phyloP scores from a whole-genome alignment of 1,284 basidiomycete genomes.

The Rhizoctonia solani region DNA sequence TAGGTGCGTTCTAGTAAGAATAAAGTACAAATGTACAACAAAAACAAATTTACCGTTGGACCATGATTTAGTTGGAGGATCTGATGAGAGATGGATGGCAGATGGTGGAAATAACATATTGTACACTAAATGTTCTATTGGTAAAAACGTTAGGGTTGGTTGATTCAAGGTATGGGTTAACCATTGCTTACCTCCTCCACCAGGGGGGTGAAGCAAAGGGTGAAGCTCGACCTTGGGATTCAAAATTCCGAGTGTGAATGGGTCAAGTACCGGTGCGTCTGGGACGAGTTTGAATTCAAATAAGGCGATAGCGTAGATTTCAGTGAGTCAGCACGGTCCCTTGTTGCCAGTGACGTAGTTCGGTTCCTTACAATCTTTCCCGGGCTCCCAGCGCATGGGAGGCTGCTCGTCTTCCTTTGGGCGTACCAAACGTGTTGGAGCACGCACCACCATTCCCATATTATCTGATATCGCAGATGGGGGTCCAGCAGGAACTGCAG shows the following conservation, averaged over 20 bases:
- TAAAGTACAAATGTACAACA: not conserved
- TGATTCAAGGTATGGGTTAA: not conserved
- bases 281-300: not conserved
- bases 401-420: slow-evolving; percentile 32
- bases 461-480: slow-evolving; percentile 25
- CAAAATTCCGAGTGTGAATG: slow-evolving; percentile 34
- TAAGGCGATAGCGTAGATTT: not conserved
- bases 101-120: slow-evolving; percentile 38
- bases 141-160: not conserved
- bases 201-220: slow-evolving; percentile 34
- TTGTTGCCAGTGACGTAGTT: no score
- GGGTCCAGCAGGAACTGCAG: not conserved
- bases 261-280: slow-evolving; percentile 39
- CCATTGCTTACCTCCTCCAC: slow-evolving; percentile 15
- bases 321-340: not conserved
- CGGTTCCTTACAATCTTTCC: slow-evolving; percentile 23
- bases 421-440: not conserved
- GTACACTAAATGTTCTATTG: slow-evolving; percentile 32
- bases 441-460: slow-evolving; percentile 19
- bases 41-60: slow-evolving; percentile 31
- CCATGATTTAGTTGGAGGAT: slow-evolving; percentile 38
- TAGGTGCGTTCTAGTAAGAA: not conserved
- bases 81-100: slow-evolving; percentile 38
- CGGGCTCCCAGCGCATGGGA: slow-evolving; percentile 28
- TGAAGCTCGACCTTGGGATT: slow-evolving; percentile 37